Base-by-base conservation (phyloP, 73 alveolate genomes). In the Paramecium primaurelia region DNA sequence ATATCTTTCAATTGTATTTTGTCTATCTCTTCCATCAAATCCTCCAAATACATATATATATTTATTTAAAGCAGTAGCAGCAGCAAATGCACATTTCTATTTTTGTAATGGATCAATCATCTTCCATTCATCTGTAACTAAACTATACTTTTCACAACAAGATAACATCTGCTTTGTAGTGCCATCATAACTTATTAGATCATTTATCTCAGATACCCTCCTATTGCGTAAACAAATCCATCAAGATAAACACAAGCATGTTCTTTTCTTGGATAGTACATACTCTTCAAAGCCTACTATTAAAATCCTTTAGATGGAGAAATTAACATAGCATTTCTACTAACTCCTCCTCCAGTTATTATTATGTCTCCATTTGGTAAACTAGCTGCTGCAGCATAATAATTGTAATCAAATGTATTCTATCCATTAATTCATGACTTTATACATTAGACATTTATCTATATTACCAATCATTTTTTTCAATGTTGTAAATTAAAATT, bases 21-120 rank as follows among this genome's bases (percentile, higher is more conserved):
- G 59, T 95, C 98, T 93, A 34, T 95, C 94, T 22, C 90, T 85
- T 8, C 98, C 98, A 88, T 96, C 98, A 59, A 93, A 96, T n/a
- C 98, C 98, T 7, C 98, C 98, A 69, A 96, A 96, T 1, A 96
- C 96, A 86, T 93, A 96, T 54, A 96, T 96, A 60, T 60, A 95
- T 42, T 88, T 95, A 86, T 92, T 95, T 40, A 92, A 88, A 9
- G 94, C 98, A 38, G 88, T 88, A 16, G 98, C 95, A 1, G 98
- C 98, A 18, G 96, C 84, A 92, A 96, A 96, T 11, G 98, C 98
- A 71, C 98, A 96, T 64, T 93, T 93, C 20, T 28, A 96, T 94
- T 47, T 90, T 90, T 97, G 95, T 86, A 16, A 95, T 94, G 26
- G 97, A 93, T 73, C 97, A 96, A 26, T 75, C 60, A 49, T 86